phyloP scores from a whole-genome alignment of 108 stramenopile genomes.

The Schizochytrium sp. region DNA sequence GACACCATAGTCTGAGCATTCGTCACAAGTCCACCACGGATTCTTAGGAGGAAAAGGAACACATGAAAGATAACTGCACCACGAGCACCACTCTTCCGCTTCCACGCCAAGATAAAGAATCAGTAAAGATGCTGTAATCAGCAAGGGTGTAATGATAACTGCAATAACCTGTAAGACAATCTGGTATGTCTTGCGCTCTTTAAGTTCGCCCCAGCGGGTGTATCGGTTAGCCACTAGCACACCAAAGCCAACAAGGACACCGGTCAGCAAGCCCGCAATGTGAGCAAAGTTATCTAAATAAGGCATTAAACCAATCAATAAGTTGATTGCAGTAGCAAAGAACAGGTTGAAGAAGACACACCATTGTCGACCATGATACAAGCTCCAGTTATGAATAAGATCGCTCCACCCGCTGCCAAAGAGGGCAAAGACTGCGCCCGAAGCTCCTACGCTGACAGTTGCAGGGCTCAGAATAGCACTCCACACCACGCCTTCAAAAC shows the following conservation, averaged over 20 bases:
- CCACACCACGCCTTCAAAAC: slow-evolving; percentile 86
- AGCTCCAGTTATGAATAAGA: slow-evolving; percentile 88
- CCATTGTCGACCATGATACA: slow-evolving; percentile 55
- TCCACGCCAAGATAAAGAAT: slow-evolving; percentile 37
- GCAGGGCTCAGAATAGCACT: slow-evolving; percentile 88
- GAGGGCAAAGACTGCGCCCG: slow-evolving; percentile 90
- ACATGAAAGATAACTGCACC: slow-evolving; percentile 51
- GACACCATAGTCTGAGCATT: slow-evolving; percentile 43
- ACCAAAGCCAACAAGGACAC: slow-evolving; percentile 47
- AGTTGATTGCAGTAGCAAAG: slow-evolving; percentile 20
- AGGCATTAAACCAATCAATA: slow-evolving; percentile 40
- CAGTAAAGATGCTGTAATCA: neutral
- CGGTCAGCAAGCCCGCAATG: neutral
- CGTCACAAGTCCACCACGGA: slow-evolving; percentile 51
- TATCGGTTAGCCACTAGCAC: slow-evolving; percentile 27
- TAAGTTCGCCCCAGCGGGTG: slow-evolving; percentile 43
- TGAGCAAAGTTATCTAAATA: slow-evolving; percentile 57
- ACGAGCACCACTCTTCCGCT: slow-evolving; percentile 40
- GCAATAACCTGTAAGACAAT: slow-evolving; percentile 25
- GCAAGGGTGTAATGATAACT: slow-evolving; percentile 27
- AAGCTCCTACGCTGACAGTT: slow-evolving; percentile 89
- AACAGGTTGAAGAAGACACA: neutral
- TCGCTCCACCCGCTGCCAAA: slow-evolving; percentile 90
- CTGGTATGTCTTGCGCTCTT: slow-evolving; percentile 57
- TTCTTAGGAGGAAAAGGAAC: slow-evolving; percentile 35